These are phyloP conservation scores for Ophiobolus disseminans DNA, from an alignment of 2,329 filamentous ascomycete species.

Conservation along the genomic window DNA sequence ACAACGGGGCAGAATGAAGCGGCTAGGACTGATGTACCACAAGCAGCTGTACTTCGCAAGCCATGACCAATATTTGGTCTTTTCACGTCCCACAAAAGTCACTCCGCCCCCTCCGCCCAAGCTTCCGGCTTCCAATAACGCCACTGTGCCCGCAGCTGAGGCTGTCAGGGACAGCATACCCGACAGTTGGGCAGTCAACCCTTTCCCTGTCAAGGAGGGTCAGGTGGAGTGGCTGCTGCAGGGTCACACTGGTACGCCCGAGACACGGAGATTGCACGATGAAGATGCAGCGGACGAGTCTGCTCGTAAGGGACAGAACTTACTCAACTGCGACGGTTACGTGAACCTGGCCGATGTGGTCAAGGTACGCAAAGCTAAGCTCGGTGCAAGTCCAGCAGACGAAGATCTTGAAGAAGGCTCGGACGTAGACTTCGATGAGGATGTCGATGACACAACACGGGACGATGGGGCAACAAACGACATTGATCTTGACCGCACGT, in stretches of 20 bases:
- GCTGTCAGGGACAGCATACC: slow-evolving; percentile 65
- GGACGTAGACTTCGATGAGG: slow-evolving; percentile 63
- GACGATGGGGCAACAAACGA: slow-evolving; percentile 63
- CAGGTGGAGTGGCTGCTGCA: slow-evolving; percentile 64
- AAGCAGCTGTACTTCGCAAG: slow-evolving; percentile 71
- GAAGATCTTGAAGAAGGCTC: slow-evolving; percentile 59
- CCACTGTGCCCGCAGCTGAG: slow-evolving; percentile 60
- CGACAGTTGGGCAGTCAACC: slow-evolving; percentile 67
- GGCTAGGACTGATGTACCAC: slow-evolving; percentile 67
- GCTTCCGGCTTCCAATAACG: slow-evolving; percentile 53
- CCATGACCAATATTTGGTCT: slow-evolving; percentile 69
- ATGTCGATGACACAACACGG: slow-evolving; percentile 53
- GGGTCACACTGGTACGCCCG: slow-evolving; percentile 50
- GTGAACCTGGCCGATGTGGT: slow-evolving; percentile 66
- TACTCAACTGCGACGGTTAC: slow-evolving; percentile 68
- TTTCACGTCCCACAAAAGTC: slow-evolving; percentile 66
- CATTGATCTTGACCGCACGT: slow-evolving; percentile 64
- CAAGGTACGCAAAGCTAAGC: slow-evolving; percentile 63
- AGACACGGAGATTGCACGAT: slow-evolving; percentile 60
- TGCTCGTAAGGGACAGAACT: slow-evolving; percentile 64
- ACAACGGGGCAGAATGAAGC: slow-evolving; percentile 65
- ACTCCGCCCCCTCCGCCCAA: slow-evolving; percentile 65
- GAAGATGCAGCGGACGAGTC: slow-evolving; percentile 66
- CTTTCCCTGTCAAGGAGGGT: slow-evolving; percentile 63
- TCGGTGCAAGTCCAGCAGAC: slow-evolving; percentile 61